phyloP scores from a whole-genome alignment of 768 basidiomycete genomes.

The Trametes cingulata region DNA sequence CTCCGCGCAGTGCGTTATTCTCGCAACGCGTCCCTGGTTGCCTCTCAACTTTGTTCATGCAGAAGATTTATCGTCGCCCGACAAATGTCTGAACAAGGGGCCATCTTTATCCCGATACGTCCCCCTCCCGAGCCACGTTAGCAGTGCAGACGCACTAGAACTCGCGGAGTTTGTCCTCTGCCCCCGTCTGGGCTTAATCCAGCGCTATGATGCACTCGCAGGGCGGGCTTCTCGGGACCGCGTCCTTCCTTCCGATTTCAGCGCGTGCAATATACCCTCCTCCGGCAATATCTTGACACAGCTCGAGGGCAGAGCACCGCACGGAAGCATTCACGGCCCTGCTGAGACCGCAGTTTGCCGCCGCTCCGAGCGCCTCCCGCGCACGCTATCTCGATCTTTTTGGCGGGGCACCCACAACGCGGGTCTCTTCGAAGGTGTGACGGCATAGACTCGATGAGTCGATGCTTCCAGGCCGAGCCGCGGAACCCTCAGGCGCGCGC shows the following conservation, averaged over 20 bases:
- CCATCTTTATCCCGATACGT: conserved; percentile 1
- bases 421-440: conserved; percentile 1
- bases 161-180: conserved; percentile 1
- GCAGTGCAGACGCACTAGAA: not conserved
- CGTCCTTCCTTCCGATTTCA: conserved; percentile 3
- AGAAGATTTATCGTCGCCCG: not conserved
- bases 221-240: conserved; percentile 16
- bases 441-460: not conserved
- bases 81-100: not conserved
- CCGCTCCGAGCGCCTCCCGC: not conserved
- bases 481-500: conserved; percentile 3
- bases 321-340: conserved; percentile 10
- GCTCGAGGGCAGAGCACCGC: conserved; percentile 7
- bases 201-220: not conserved
- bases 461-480: conserved; percentile 7
- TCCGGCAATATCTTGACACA: conserved; percentile 5
- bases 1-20: conserved; percentile 3
- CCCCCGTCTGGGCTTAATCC: conserved; percentile 2
- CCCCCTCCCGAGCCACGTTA: not conserved
- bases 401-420: conserved; percentile 13
- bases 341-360: conserved; percentile 17
- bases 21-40: conserved; percentile 6
- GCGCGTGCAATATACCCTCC: conserved; percentile 15
- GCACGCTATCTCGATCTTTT: conserved; percentile 7
- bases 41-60: conserved; percentile 2